Conservation (phyloP, 768 basidiomycete species). For the Pleurotus djamor region DNA sequence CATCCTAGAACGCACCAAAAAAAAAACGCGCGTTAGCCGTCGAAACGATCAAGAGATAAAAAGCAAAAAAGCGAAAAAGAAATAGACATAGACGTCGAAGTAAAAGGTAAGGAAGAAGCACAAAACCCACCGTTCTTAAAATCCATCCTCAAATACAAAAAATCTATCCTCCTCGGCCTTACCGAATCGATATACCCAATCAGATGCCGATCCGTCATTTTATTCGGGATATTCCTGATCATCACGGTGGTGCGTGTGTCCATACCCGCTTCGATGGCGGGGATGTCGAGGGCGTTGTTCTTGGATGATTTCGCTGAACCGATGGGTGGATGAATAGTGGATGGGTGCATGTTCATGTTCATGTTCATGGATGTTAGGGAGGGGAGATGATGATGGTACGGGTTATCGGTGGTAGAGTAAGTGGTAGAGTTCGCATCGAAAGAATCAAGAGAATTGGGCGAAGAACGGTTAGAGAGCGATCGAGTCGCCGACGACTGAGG, state of each 20-base stretch:
- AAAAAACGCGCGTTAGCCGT: not conserved
- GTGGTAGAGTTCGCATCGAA: no score
- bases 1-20: conserved; percentile 42
- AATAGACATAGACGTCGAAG: no score
- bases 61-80: no score
- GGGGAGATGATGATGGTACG: no score
- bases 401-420: no score
- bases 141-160: conserved; percentile 86
- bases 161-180: conserved; percentile 77
- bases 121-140: conserved; percentile 68
- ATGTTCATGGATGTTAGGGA: no score
- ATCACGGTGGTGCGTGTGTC: conserved; percentile 86
- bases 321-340: not conserved
- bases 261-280: conserved; percentile 69
- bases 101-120: no score
- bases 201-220: conserved; percentile 79
- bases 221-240: conserved; percentile 93
- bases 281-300: conserved; percentile 60
- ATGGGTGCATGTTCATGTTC: no score
- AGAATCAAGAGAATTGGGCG: no score
- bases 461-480: no score
- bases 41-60: no score
- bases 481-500: no score
- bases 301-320: conserved; percentile 18
- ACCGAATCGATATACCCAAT: conserved; percentile 67